Evolutionary conservation across 805 yeast species (phyloP), one percentile per base, ranked within the genome.

Genomic region (Ogataea saltuana): DNA sequence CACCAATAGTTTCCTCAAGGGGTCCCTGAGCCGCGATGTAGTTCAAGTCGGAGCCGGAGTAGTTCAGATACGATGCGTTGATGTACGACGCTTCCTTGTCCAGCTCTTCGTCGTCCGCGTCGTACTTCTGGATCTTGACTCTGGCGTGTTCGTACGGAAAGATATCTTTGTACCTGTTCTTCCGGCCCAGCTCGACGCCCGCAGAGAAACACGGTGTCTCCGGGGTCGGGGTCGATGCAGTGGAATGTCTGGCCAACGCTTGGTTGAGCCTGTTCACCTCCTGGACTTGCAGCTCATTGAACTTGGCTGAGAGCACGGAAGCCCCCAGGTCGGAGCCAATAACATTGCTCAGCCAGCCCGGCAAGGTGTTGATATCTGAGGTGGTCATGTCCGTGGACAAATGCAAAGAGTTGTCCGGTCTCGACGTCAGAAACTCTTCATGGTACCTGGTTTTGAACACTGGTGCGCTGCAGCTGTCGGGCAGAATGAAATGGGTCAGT

Each of bases 1-100:
- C 96, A 16, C 80, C 81, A 19, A 83, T 73, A 0, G 98, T 91
- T 28, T 74, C 74, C 2, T 60, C 61, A 46, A 86, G 63, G 2
- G 99, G 99, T 2, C 97, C 99, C 62, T 91, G 97, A 1, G 95
- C 77, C 0, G 96, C 97, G 54, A 90, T 86, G 58, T 83, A 85
- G 30, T 75, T 72, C 29, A 65, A 46, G 4, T 55, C 38, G 31
- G 74, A 54, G 52, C 65, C 43, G 59, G 70, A 45, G 57, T 72
- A 56, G 53, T 70, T 45, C 35, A 87, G 64, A 65, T 87, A 85
- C 18, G 90, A 87, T 0, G 98, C 99, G 65, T 90, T 90, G 55
- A 90, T 88, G 61, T 90, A 90, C 3, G 61, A 55, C 1, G 56
- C 42, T 60, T 83, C 87, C 42, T 68, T 42, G 34, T 58, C 62